phyloP scores from a whole-genome alignment of 768 basidiomycete genomes.

The Boletus rex-veris region DNA sequence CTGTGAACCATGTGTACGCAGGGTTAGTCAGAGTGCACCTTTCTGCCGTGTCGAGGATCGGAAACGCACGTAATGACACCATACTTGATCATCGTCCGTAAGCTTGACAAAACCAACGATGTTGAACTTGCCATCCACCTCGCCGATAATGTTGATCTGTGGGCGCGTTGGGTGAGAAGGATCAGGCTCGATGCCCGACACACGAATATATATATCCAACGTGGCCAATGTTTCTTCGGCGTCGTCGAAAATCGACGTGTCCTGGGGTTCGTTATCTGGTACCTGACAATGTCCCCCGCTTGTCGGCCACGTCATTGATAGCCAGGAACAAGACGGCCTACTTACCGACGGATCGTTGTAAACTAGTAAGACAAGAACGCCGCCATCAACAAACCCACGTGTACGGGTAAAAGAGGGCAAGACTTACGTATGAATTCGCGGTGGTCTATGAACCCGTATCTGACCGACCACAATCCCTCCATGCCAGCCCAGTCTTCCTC shows the following conservation, averaged over 20 bases:
- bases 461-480: slow-evolving; percentile 55
- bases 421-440: slow-evolving; percentile 58
- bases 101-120: slow-evolving; percentile 55
- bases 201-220: slow-evolving; percentile 43
- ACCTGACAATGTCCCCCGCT: slow-evolving; percentile 16
- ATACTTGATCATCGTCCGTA: slow-evolving; percentile 53
- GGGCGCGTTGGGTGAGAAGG: slow-evolving; percentile 49
- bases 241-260: slow-evolving; percentile 48
- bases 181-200: slow-evolving; percentile 42
- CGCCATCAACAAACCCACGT: slow-evolving; percentile 4
- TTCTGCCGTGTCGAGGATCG: neutral
- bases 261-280: slow-evolving; percentile 33
- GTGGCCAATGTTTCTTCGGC: slow-evolving; percentile 50
- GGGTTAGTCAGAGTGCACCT: slow-evolving; percentile 1
- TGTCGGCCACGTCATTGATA: neutral
- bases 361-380: slow-evolving; percentile 27
- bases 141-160: slow-evolving; percentile 51
- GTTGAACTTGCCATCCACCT: slow-evolving; percentile 45
- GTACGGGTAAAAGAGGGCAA: neutral
- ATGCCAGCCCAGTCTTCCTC: slow-evolving; percentile 39
- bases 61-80: slow-evolving; percentile 60
- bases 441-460: slow-evolving; percentile 71
- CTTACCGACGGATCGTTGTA: slow-evolving; percentile 45
- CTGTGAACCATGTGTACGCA: slow-evolving; percentile 25
- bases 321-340: neutral